Evolutionary conservation across 2,329 filamentous ascomycete species (phyloP).

Genomic region (Escovopsis sp.): DNA sequence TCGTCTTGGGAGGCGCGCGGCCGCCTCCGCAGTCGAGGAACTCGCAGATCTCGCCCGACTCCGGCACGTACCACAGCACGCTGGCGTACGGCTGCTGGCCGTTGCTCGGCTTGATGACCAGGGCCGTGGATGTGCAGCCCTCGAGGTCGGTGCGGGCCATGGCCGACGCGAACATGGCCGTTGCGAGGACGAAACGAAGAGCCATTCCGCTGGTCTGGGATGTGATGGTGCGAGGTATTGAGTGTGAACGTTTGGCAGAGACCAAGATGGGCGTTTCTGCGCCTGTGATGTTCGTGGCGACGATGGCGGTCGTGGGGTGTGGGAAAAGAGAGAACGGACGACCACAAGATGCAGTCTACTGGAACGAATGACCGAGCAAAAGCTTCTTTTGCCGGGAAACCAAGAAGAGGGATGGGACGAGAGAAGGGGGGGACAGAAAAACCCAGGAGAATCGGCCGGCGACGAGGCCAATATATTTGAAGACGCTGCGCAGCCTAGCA

Average conservation of each 20-base stretch:
- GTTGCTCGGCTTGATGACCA: slow-evolving; percentile 15
- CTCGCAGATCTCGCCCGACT: slow-evolving; percentile 47
- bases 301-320: too few relatives aligned
- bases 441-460: too few relatives aligned
- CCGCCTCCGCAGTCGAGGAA: slow-evolving; percentile 53
- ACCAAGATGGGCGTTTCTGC: too few relatives aligned
- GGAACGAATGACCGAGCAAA: slow-evolving; percentile 8
- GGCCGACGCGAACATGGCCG: slow-evolving; percentile 16
- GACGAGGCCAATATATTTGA: too few relatives aligned
- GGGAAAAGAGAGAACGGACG: too few relatives aligned
- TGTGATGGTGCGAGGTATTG: too few relatives aligned
- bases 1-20: slow-evolving; percentile 46
- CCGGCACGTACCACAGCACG: slow-evolving; percentile 44
- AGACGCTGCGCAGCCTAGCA: too few relatives aligned
- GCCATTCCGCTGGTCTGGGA: slow-evolving; percentile 16
- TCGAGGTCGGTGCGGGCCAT: slow-evolving; percentile 28
- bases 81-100: slow-evolving; percentile 25
- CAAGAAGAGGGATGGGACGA: too few relatives aligned
- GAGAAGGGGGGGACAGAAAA: too few relatives aligned
- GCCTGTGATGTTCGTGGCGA: too few relatives aligned
- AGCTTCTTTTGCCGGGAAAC: not conserved
- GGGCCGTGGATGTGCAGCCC: slow-evolving; percentile 29
- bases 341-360: slow-evolving; percentile 17
- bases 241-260: too few relatives aligned
- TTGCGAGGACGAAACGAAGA: slow-evolving; percentile 10